Evolutionary conservation across 768 basidiomycete species (phyloP).

Genomic region (Naganishia vaughanmartiniae): DNA sequence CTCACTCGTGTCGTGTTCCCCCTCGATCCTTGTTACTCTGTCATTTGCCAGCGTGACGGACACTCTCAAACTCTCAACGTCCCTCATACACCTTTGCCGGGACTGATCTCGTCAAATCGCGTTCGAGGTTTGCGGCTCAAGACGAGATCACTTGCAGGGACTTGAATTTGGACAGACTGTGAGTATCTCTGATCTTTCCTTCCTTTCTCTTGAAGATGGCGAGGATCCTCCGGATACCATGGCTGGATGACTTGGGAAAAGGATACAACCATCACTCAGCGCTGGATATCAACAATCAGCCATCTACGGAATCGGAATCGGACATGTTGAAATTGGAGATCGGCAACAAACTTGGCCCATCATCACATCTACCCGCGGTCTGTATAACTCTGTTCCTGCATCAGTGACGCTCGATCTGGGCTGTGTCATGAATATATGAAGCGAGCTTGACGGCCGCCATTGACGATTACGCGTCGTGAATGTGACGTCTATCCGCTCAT

Average conservation of each 20-base stretch:
- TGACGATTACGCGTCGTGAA: not conserved
- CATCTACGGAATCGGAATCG: not conserved
- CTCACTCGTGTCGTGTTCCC: not conserved
- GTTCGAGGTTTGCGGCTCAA: constrained; percentile 2
- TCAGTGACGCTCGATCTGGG: not conserved
- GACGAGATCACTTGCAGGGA: not conserved
- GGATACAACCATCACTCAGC: not conserved
- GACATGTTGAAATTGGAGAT: not conserved
- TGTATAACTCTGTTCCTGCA: too few species aligned
- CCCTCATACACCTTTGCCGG: not conserved
- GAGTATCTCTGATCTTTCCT: not conserved
- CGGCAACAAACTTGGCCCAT: not conserved
- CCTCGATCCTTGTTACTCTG: not conserved
- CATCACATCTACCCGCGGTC: not conserved
- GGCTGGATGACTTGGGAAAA: not conserved
- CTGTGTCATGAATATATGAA: not conserved
- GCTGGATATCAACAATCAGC: not conserved
- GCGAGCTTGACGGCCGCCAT: not conserved
- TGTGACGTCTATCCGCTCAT: not conserved
- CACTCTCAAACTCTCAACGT: not conserved
- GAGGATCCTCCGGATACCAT: not conserved
- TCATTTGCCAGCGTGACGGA: not conserved
- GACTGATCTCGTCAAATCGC: constrained; percentile 11
- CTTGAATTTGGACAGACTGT: constrained; percentile 4
- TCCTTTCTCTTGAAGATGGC: not conserved